phyloP scores from a whole-genome alignment of 768 basidiomycete species.

The Pisolithus marmoratus region DNA sequence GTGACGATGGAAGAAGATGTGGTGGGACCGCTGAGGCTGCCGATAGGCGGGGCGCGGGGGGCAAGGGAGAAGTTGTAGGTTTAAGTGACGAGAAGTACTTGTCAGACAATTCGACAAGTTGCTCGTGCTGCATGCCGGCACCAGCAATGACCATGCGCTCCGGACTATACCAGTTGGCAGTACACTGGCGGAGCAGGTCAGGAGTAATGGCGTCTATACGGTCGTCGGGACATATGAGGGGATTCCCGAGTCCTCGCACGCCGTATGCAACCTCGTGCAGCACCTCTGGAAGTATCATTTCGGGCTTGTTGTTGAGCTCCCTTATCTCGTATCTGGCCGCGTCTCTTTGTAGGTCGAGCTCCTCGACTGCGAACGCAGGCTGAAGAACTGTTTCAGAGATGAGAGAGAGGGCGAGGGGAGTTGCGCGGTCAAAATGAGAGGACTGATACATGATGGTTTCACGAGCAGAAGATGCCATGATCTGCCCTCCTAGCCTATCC shows the following conservation, averaged over 20 bases:
- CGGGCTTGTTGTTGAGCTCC: constrained; percentile 84
- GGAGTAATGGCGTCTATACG: constrained; percentile 65
- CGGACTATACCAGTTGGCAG: constrained; percentile 83
- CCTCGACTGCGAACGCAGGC: constrained; percentile 68
- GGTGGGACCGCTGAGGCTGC: constrained; percentile 38
- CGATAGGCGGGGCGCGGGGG: constrained; percentile 22
- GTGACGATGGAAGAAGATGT: constrained; percentile 52
- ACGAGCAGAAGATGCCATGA: constrained; percentile 83
- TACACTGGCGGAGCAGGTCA: constrained; percentile 53
- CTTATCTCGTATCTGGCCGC: constrained; percentile 89
- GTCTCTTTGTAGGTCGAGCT: constrained; percentile 77
- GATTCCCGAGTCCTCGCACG: constrained; percentile 78
- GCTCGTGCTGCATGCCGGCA: constrained; percentile 85
- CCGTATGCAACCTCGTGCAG: constrained; percentile 84
- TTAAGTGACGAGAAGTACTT: constrained; percentile 75
- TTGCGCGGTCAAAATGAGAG: constrained; percentile 81
- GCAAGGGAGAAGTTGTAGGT: constrained; percentile 21
- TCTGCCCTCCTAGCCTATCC: constrained; percentile 84
- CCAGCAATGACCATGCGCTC: constrained; percentile 96
- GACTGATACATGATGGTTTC: constrained; percentile 99
- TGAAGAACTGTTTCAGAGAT: constrained; percentile 88
- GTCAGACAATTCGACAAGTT: constrained; percentile 81
- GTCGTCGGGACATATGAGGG: constrained; percentile 83
- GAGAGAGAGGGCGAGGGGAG: constrained; percentile 77
- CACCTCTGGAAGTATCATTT: constrained; percentile 88